Conservation (phyloP, 257 asterid species). For the Lycium barbarum region DNA sequence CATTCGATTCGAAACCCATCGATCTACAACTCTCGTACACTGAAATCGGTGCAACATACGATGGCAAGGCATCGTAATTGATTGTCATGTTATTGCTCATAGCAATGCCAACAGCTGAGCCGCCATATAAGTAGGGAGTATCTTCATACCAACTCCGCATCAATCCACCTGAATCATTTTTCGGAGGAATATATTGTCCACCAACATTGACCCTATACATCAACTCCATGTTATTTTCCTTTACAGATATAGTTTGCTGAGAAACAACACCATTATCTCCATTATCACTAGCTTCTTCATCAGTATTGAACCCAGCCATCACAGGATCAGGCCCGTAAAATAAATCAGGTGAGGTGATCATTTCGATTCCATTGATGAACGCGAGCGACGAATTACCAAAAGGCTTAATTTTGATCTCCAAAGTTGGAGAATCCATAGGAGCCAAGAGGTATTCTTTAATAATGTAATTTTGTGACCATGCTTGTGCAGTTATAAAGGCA, state of each 20-base stretch:
- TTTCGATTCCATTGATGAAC: constrained; percentile 82
- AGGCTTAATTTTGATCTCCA: constrained; percentile 67
- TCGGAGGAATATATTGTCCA: constrained; percentile 63
- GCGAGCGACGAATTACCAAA: constrained; percentile 59
- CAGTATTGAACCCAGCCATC: constrained; percentile 40
- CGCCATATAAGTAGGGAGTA: constrained; percentile 62
- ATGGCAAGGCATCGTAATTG: constrained; percentile 48
- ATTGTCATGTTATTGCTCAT: constrained; percentile 39
- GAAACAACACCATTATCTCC: constrained; percentile 34
- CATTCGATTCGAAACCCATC: constrained; percentile 58
- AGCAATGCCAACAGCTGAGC: constrained; percentile 48
- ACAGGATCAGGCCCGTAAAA: constrained; percentile 54
- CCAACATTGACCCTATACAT: constrained; percentile 84
- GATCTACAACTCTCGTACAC: constrained; percentile 62
- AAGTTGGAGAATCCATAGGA: constrained; percentile 43
- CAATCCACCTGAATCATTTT: constrained; percentile 68
- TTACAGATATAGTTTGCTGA: constrained; percentile 44
- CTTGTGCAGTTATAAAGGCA: constrained; percentile 70
- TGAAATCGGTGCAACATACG: constrained; percentile 66
- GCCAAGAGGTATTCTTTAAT: constrained; percentile 75
- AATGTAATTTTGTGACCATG: constrained; percentile 80
- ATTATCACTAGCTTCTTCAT: background rate
- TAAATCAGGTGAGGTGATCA: constrained; percentile 55
- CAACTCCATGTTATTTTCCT: constrained; percentile 53
- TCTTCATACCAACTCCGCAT: constrained; percentile 94